Evolutionary conservation across 2,329 filamentous ascomycete species (phyloP), one percentile per base, ranked within the genome.

Genomic region (Aspergillus alliaceus): DNA sequence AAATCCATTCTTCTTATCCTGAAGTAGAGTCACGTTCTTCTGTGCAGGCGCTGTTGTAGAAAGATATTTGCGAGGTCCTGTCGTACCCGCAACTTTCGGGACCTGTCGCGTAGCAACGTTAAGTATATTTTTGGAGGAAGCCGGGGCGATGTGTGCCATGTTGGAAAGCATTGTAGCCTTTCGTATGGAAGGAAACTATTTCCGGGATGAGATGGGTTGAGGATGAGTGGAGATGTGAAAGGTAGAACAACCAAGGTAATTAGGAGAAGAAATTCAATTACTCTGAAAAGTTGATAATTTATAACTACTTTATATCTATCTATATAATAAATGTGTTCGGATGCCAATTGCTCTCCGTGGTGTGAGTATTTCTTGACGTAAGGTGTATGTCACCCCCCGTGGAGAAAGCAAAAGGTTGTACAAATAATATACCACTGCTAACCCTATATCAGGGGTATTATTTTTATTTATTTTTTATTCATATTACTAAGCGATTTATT

Each of bases 1-100:
- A 63, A 82, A 80, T 4, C 78, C 80, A 63, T 79, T 72, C 8
- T 78, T 66, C 59, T 76, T 75, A 58, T 83, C 80, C 61, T 82
- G 75, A 4, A 83, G 72, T n/a, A 83, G 66, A 6, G 69, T 74
- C 22, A 60, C 40, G 6, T 62, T 62, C 42, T 66, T 62, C 25
- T 61, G 54, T 6, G 48, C 37, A 18, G 59, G 52, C 1, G 56
- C 31, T 1, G 63, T 69, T 3, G 54, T 62, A 18, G 69, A 66
- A 4, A 72, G 48, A 9, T 29, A 32, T 54, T 63, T 62, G 1
- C 53, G 53, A n/a, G 54, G 55, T 14, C 35, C 50, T 2, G 53
- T 40, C 11, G 56, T 51, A 31, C 37, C 46, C 5, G 60, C 31
- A 4, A 53, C 32, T 32, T 51, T 66, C 20, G 56, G 50, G n/a